A percentile compares a stretch with the other conserved stretches of the same genome.
Conservation (phyloP, 2,329 filamentous ascomycete species). For the Fusarium musae region DNA sequence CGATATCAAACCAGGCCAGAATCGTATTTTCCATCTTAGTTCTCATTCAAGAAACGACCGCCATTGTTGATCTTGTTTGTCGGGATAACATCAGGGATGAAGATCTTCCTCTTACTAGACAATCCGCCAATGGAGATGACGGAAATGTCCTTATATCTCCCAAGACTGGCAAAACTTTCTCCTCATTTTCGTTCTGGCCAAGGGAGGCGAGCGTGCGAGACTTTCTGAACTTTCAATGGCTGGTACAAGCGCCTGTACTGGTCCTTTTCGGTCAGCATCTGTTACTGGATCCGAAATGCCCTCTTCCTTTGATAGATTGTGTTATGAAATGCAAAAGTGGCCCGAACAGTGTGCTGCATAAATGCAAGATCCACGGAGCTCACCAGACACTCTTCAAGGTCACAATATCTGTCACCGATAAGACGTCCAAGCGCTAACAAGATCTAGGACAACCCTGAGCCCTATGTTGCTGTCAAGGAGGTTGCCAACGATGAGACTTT, state of each 20-base stretch:
- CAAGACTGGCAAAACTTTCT: neutral
- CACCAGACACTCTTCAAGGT: slow-evolving; percentile 11
- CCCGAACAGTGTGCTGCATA: slow-evolving; percentile 1
- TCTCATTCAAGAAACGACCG: slow-evolving; percentile 5
- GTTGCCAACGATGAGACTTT: neutral
- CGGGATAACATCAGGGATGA: slow-evolving; percentile 11
- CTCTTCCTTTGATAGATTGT: slow-evolving; percentile 3
- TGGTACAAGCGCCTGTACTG: slow-evolving; percentile 26
- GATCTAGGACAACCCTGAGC: neutral
- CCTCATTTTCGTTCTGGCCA: neutral
- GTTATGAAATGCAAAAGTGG: neutral
- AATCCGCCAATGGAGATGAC: neutral
- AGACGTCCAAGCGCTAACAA: neutral
- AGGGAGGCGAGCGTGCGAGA: neutral
- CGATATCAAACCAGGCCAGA: neutral
- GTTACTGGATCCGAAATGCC: neutral
- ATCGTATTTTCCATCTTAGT: slow-evolving; percentile 24
- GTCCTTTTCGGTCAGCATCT: neutral
- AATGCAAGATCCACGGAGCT: neutral
- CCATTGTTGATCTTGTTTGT: neutral
- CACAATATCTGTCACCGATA: neutral
- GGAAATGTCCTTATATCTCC: slow-evolving; percentile 1
- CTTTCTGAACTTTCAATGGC: slow-evolving; percentile 27
- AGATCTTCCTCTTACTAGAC: slow-evolving; percentile 21
- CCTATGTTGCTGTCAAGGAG: slow-evolving; percentile 25